Conservation (phyloP, 305 asterid genomes). For the Fraxinus dipetala region DNA sequence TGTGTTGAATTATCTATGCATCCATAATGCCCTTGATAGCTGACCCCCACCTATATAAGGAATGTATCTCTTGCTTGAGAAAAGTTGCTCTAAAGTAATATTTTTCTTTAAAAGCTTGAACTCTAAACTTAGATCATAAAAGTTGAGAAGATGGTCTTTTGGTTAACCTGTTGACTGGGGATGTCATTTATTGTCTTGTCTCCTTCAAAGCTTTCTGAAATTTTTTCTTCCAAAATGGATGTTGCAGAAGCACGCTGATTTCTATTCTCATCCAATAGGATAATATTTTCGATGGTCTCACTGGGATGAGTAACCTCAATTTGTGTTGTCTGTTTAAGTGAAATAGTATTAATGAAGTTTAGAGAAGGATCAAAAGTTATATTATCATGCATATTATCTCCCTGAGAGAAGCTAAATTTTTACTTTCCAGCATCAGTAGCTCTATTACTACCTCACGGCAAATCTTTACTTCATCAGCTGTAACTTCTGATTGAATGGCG, state of each 20-base stretch:
- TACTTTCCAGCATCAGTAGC: not conserved
- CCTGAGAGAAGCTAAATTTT: not conserved
- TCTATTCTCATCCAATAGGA: not conserved
- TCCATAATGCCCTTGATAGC: not conserved
- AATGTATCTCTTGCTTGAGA: not conserved
- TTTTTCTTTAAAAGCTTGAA: not conserved
- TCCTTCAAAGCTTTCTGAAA: conserved; percentile 9
- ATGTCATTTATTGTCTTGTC: not conserved
- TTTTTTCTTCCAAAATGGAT: not conserved
- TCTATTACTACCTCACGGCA: conserved; percentile 13
- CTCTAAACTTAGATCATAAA: not conserved
- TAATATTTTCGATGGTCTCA: not conserved
- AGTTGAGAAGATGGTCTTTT: not conserved
- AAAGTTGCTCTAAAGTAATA: not conserved
- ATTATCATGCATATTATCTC: not conserved
- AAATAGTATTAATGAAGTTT: not conserved
- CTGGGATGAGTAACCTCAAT: not conserved
- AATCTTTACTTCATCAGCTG: conserved; percentile 18
- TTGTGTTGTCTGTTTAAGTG: conserved; percentile 22
- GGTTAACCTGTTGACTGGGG: conserved; percentile 16
- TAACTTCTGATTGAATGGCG: conserved; percentile 12
- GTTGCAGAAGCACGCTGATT: not conserved
- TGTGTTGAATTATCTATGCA: not conserved
- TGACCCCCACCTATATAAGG: conserved; percentile 2
- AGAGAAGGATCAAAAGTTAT: not conserved